These are phyloP conservation scores for Trapa bicornis DNA, from an alignment of 345 rosid species.

Conservation along the genomic window DNA sequence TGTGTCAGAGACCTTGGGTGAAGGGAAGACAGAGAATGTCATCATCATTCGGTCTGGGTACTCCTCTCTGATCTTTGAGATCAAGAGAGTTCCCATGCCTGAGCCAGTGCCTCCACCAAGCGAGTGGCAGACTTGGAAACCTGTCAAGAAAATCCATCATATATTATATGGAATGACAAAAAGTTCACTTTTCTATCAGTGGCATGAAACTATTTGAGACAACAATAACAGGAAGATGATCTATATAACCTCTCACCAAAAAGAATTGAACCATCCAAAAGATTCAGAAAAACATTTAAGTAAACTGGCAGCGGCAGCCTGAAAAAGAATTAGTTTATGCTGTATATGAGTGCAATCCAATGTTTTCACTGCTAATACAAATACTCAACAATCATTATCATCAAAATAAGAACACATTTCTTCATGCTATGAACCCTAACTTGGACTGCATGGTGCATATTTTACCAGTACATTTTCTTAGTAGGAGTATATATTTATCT, in stretches of 20 bases:
- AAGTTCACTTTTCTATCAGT: not conserved
- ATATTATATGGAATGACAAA: not conserved
- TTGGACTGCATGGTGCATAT: not conserved
- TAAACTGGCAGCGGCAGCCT: not conserved
- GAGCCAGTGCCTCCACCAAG: slow-evolving; percentile 98
- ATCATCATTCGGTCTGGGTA: slow-evolving; percentile 98
- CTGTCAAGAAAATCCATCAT: slow-evolving; percentile 20
- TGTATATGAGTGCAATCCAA: not conserved
- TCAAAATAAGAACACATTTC: not conserved
- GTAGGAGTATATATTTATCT: not conserved
- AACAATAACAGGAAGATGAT: not conserved
- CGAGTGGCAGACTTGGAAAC: slow-evolving; percentile 93
- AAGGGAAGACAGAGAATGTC: slow-evolving; percentile 94
- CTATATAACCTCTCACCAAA: not conserved
- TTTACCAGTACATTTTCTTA: not conserved
- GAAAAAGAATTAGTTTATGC: not conserved
- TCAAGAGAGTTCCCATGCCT: slow-evolving; percentile 91
- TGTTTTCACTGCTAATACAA: not conserved
- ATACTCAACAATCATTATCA: not conserved
- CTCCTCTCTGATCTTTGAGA: slow-evolving; percentile 92
- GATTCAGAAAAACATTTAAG: not conserved
- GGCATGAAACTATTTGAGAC: not conserved
- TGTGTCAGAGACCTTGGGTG: slow-evolving; percentile 95
- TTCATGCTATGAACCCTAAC: not conserved
- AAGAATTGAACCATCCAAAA: not conserved